Conservation (phyloP, 2,329 filamentous ascomycete genomes). For the Chaetoscypha palmicola region DNA sequence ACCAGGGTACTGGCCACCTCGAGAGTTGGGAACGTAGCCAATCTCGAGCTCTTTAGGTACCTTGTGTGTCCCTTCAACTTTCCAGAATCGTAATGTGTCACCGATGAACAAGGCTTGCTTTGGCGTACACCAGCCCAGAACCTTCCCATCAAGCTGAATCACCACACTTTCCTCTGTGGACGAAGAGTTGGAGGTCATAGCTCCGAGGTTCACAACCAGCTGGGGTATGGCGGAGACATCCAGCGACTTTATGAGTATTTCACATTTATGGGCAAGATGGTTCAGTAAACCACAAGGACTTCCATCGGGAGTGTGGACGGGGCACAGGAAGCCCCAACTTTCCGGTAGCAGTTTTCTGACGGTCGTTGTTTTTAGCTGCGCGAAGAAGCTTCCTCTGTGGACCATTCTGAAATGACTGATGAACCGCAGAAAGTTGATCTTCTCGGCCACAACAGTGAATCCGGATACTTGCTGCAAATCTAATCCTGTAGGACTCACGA, state of each 20-base stretch:
- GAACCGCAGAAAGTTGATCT: constrained; percentile 98
- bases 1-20: constrained; percentile 91
- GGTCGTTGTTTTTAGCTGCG: constrained; percentile 92
- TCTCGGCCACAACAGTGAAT: constrained; percentile 94
- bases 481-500: constrained; percentile 83
- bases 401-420: constrained; percentile 99
- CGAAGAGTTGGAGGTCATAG: constrained; percentile 68
- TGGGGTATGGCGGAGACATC: constrained; percentile 70
- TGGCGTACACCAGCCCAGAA: constrained; percentile 85
- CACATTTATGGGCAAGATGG: constrained; percentile 91
- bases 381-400: constrained; percentile 97
- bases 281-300: constrained; percentile 90
- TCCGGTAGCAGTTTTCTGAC: constrained; percentile 93
- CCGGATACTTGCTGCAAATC: constrained; percentile 93
- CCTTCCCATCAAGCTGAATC: constrained; percentile 82
- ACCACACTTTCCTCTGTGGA: constrained; percentile 77
- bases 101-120: constrained; percentile 74
- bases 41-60: constrained; percentile 84
- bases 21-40: constrained; percentile 80
- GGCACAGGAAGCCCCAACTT: constrained; percentile 96
- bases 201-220: constrained; percentile 71
- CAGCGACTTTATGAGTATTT: constrained; percentile 68
- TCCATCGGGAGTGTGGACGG: constrained; percentile 95
- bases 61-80: constrained; percentile 76
- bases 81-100: constrained; percentile 89